phyloP scores from a whole-genome alignment of 352 stramenopile species.

The Albugo candida region DNA sequence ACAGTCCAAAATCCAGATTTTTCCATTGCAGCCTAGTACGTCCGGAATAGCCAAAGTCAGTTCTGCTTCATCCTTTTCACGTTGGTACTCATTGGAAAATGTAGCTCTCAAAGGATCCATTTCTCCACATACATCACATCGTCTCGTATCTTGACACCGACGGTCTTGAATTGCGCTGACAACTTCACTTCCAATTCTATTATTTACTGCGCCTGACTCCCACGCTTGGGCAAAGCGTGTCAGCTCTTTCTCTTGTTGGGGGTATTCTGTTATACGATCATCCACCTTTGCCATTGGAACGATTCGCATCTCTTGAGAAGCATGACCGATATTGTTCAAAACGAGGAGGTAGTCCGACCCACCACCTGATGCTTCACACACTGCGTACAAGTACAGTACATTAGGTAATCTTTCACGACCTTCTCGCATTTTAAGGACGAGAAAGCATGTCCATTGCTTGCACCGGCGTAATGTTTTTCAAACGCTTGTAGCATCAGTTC shows the following conservation, averaged over 20 bases:
- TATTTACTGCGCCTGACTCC: too few relatives aligned
- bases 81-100: too few relatives aligned
- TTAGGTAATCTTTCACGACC: constrained; percentile 2
- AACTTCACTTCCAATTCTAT: too few relatives aligned
- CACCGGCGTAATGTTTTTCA: not conserved
- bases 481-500: constrained; percentile 3
- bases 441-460: constrained; percentile 1
- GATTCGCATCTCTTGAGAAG: constrained; percentile 4
- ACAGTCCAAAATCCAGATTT: too few relatives aligned
- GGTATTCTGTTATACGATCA: not conserved
- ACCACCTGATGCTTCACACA: not conserved
- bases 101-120: too few relatives aligned
- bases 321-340: constrained; percentile 10
- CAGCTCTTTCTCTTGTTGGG: not conserved
- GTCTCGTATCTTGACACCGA: too few relatives aligned
- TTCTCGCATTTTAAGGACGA: not conserved
- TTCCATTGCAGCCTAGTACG: too few relatives aligned
- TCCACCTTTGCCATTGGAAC: constrained; percentile 4
- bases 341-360: constrained; percentile 1
- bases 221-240: too few relatives aligned
- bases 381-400: constrained; percentile 6
- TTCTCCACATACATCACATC: not conserved
- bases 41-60: too few relatives aligned
- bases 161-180: too few relatives aligned
- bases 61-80: too few relatives aligned